A percentile compares a stretch with the other conserved stretches of the same genome.
Conservation (phyloP, 441 rosid species). For the Rhodomyrtus psidioides region DNA sequence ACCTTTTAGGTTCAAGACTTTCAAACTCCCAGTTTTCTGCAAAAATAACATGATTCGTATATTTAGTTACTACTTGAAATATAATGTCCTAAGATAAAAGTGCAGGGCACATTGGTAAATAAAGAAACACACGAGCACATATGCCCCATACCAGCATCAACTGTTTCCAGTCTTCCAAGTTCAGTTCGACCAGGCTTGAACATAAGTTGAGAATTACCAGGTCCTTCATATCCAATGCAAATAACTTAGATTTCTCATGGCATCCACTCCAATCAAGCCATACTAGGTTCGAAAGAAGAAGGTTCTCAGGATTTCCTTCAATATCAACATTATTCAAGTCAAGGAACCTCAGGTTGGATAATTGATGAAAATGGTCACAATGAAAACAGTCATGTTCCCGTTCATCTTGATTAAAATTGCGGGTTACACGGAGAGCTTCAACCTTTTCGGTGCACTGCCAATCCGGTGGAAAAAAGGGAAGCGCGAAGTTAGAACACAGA, state of each 20-base stretch:
- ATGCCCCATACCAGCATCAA: not conserved
- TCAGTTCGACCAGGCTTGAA: not conserved
- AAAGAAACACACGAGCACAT: not conserved
- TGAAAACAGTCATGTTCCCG: no score
- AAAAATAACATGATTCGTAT: not conserved
- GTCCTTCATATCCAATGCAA: not conserved
- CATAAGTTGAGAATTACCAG: not conserved
- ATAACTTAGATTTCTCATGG: not conserved
- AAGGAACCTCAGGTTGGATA: not conserved
- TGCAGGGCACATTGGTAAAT: no score
- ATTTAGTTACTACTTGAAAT: not conserved
- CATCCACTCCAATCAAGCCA: not conserved
- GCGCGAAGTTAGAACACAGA: not conserved
- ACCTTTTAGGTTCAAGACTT: not conserved
- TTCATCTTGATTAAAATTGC: not conserved
- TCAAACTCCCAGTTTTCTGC: not conserved
- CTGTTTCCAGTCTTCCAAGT: fast-evolving
- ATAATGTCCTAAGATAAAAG: not conserved
- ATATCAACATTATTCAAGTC: not conserved
- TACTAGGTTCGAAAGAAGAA: not conserved
- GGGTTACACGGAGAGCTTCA: not conserved
- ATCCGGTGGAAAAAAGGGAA: no score
- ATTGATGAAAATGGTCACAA: not conserved
- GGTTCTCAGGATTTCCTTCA: not conserved
- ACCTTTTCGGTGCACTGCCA: not conserved